phyloP scores from a whole-genome alignment of 352 stramenopile genomes.

The Phytopythium ostracodes region DNA sequence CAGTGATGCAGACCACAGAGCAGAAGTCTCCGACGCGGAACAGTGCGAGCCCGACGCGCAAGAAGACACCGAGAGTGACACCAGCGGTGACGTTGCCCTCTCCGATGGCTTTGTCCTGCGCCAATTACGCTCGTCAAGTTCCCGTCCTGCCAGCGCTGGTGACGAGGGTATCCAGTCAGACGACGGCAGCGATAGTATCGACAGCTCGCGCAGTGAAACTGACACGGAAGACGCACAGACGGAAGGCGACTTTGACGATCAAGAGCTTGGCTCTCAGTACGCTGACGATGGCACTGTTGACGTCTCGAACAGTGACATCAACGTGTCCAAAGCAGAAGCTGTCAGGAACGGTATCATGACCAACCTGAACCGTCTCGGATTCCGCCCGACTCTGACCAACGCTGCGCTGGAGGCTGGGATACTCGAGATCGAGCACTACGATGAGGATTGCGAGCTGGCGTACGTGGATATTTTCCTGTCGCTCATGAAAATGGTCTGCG shows the following conservation, averaged over 20 bases:
- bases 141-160: neutral
- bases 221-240: slow-evolving; percentile 1
- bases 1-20: neutral
- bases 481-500: slow-evolving; percentile 68
- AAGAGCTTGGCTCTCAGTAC: neutral
- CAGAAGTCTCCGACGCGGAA: neutral
- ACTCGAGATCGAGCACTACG: slow-evolving; percentile 63
- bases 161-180: neutral
- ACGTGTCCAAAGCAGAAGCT: slow-evolving; percentile 54
- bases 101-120: neutral
- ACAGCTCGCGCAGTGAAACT: neutral
- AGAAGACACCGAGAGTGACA: slow-evolving; percentile 3
- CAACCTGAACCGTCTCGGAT: slow-evolving; percentile 46
- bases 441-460: slow-evolving; percentile 65
- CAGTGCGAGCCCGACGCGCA: neutral
- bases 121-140: neutral
- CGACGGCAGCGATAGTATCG: neutral
- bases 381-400: slow-evolving; percentile 34
- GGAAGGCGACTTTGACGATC: neutral
- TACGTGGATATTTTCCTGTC: slow-evolving; percentile 83
- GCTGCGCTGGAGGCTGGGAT: slow-evolving; percentile 54
- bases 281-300: slow-evolving; percentile 4
- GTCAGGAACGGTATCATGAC: slow-evolving; percentile 52
- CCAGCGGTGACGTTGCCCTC: neutral
- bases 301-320: slow-evolving; percentile 55